These are phyloP conservation scores for Selaginella tamariscina DNA, from an alignment of 75 land plant genomes.

Conservation along the genomic window DNA sequence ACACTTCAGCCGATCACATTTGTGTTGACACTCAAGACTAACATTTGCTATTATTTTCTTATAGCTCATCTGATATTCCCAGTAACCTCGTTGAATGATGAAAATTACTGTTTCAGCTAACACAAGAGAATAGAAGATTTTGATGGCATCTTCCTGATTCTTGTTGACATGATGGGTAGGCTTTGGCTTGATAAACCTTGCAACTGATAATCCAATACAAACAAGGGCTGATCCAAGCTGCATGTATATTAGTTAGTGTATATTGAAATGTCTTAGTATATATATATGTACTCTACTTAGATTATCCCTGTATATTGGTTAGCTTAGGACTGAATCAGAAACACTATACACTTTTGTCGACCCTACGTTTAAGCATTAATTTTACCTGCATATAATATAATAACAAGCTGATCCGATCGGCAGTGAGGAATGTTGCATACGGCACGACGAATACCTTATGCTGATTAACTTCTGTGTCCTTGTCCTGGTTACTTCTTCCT, in stretches of 20 bases:
- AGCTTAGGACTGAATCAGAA: too few species aligned
- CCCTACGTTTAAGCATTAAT: too few species aligned
- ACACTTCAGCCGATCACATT: not conserved
- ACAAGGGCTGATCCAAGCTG: constrained; percentile 11
- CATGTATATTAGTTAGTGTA: too few species aligned
- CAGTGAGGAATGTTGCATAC: not conserved
- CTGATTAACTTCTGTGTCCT: too few species aligned
- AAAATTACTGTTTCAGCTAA: not conserved
- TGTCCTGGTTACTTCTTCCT: too few species aligned
- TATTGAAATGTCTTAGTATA: too few species aligned
- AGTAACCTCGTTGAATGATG: not conserved
- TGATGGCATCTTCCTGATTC: constrained; percentile 17
- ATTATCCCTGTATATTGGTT: too few species aligned
- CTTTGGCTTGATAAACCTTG: constrained; percentile 19
- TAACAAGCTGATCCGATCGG: not conserved
- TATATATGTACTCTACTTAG: too few species aligned
- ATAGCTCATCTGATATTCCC: not conserved
- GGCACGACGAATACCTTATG: too few species aligned
- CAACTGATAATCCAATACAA: not conserved
- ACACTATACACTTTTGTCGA: too few species aligned
- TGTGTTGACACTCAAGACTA: constrained; percentile 4
- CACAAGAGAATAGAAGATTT: not conserved
- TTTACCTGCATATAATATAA: not conserved
- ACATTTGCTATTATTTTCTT: not conserved
- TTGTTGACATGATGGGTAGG: constrained; percentile 13